A percentile compares a stretch with the other conserved stretches of the same genome.
Conservation (phyloP, 176 grass and related monocot species). For the Zoysia japonica region DNA sequence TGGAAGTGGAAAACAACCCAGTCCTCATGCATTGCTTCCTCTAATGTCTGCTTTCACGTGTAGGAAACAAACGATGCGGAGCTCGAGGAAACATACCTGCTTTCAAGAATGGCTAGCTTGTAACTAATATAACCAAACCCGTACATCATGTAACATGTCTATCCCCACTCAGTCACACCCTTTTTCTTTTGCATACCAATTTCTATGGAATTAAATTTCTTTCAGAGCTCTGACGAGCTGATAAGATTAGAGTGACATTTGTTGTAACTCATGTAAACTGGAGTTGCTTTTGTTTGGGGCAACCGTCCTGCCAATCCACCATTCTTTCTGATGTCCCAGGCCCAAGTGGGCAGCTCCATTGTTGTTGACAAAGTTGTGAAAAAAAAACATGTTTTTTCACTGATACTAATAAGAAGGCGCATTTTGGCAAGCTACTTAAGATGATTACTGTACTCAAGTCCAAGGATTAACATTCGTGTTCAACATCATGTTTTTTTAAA, state of each 20-base stretch:
- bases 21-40: background rate
- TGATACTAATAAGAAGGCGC: slow-evolving; percentile 16
- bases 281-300: slow-evolving; percentile 51
- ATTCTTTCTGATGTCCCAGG: slow-evolving; percentile 4
- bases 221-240: slow-evolving; percentile 25
- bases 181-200: slow-evolving; percentile 7
- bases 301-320: slow-evolving; percentile 38
- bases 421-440: background rate
- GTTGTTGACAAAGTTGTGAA: slow-evolving; percentile 34
- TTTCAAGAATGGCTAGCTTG: slow-evolving; percentile 72
- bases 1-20: background rate
- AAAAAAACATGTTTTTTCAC: slow-evolving; percentile 31
- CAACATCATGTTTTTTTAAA: background rate
- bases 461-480: background rate
- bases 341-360: slow-evolving; percentile 15
- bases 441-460: background rate
- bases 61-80: slow-evolving; percentile 68
- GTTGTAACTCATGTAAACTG: slow-evolving; percentile 55
- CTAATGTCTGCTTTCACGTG: background rate
- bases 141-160: slow-evolving; percentile 56
- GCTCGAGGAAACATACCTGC: slow-evolving; percentile 64
- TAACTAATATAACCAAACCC: slow-evolving; percentile 54
- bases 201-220: slow-evolving; percentile 29
- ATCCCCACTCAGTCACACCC: slow-evolving; percentile 8
- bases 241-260: slow-evolving; percentile 30